Conservation (phyloP, 75 land plant genomes). For the Adiantum capillusveneris region DNA sequence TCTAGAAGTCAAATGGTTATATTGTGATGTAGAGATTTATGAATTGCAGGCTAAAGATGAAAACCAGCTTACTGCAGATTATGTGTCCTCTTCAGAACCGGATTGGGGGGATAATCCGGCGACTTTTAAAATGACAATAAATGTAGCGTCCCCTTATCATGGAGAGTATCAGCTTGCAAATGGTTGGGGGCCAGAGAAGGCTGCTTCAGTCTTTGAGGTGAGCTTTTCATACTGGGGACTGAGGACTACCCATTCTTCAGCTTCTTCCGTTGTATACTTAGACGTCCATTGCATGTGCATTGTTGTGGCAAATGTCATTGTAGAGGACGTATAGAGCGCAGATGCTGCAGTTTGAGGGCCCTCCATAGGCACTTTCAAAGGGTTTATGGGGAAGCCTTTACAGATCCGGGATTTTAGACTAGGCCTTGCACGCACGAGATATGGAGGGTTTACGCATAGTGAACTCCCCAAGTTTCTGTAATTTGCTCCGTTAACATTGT, state of each 20-base stretch:
- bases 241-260: too few relatives aligned
- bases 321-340: not conserved
- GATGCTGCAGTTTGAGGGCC: too few relatives aligned
- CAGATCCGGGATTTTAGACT: too few relatives aligned
- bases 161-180: conserved; percentile 89
- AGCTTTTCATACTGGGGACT: not conserved
- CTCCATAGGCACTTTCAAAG: too few relatives aligned
- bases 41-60: conserved; percentile 37
- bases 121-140: conserved; percentile 64
- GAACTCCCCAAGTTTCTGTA: too few relatives aligned
- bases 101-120: conserved; percentile 78
- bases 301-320: not conserved
- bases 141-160: conserved; percentile 44
- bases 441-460: too few relatives aligned
- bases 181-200: conserved; percentile 62
- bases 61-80: conserved; percentile 59
- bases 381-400: too few relatives aligned
- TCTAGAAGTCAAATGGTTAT: not conserved
- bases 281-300: too few relatives aligned
- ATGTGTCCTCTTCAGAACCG: conserved; percentile 31
- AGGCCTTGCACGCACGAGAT: too few relatives aligned
- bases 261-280: too few relatives aligned
- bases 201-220: conserved; percentile 52
- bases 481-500: too few relatives aligned
- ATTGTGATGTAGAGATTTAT: not conserved